These are phyloP conservation scores for Fulvia fulva DNA, from an alignment of 2,329 filamentous ascomycete species.

Conservation along the genomic window DNA sequence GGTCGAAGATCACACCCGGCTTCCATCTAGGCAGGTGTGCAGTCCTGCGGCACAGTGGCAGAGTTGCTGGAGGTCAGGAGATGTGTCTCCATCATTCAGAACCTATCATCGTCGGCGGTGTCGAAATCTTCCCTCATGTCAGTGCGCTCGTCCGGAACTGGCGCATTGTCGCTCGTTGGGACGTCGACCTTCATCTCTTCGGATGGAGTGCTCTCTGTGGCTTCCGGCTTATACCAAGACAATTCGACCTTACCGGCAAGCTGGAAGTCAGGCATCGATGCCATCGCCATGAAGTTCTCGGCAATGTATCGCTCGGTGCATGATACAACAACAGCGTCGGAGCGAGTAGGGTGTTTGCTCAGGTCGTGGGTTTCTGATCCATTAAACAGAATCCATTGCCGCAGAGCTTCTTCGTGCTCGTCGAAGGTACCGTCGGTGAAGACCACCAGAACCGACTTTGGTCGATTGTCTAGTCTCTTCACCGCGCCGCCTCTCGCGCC, in stretches of 20 bases:
- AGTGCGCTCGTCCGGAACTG: neutral
- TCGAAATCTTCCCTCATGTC: constrained; percentile 6
- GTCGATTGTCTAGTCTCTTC: constrained; percentile 69
- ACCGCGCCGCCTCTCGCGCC: constrained; percentile 50
- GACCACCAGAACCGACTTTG: constrained; percentile 62
- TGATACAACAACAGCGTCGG: constrained; percentile 38
- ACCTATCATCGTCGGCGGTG: constrained; percentile 23
- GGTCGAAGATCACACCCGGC: neutral
- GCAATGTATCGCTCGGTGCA: constrained; percentile 56
- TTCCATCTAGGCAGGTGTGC: neutral
- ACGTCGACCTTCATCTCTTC: constrained; percentile 5
- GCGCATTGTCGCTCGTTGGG: neutral
- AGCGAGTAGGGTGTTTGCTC: constrained; percentile 36
- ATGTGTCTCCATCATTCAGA: constrained; percentile 1
- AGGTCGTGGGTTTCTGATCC: constrained; percentile 38
- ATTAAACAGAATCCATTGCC: constrained; percentile 58
- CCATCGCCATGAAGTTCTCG: constrained; percentile 48
- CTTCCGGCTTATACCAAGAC: constrained; percentile 49
- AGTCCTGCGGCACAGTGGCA: neutral
- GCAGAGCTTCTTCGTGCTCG: constrained; percentile 63
- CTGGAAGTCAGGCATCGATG: constrained; percentile 45
- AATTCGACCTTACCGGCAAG: constrained; percentile 63
- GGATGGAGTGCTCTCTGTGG: neutral
- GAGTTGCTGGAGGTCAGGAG: neutral
- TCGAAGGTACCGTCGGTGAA: constrained; percentile 55